Evolutionary conservation across 148 eudicot species (phyloP), one percentile per base, ranked within the genome.

Genomic region (Rhododendron vialii): DNA sequence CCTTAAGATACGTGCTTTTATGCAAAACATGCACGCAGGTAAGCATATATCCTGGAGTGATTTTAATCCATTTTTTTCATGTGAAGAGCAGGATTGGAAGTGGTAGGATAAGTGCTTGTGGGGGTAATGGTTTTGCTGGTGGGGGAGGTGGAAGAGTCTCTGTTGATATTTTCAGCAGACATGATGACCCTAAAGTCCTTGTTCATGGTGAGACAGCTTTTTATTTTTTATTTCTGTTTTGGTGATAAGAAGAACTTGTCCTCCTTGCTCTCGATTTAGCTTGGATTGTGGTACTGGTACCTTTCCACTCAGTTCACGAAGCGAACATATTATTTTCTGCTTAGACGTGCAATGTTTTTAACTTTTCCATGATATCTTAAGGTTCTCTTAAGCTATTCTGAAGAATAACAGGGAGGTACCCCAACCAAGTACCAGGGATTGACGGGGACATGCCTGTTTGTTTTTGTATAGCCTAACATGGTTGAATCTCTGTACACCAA

Each of bases 101-200:
- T 88, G 99, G 99, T 82, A 77, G 65, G 9, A 92, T 95, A 84
- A 95, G 97, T 94, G 98, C 97, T 87, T 89, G 94, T 73, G 99
- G 99, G 80, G 99, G 99, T 53, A 78, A 91, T 88, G 99, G 99
- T 87, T 94, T 93, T 89, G 98, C 91, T 80, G 99, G 99, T 84
- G 99, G 99, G n/a, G 83, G 99, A 36, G 99, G 98, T 43, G 99
- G 99, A 76, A 94, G 99, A 92, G 89, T 97, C 84, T 92, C 99
- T 83, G 92, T 94, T 87, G 98, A 97, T 73, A 91, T 97, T 86
- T 97, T 94, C 87, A 97, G 99, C 88, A 93, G 98, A 93, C 99
- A 95, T 87, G 98, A 97, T 53, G 96, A 95, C 74, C 96, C 98
- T 6, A 87, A 85, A 85, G 89, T 93, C 43, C 82, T 90, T 88